phyloP scores from a whole-genome alignment of 192 early-diverging fungal species.

The Rhizophagus clarus region DNA sequence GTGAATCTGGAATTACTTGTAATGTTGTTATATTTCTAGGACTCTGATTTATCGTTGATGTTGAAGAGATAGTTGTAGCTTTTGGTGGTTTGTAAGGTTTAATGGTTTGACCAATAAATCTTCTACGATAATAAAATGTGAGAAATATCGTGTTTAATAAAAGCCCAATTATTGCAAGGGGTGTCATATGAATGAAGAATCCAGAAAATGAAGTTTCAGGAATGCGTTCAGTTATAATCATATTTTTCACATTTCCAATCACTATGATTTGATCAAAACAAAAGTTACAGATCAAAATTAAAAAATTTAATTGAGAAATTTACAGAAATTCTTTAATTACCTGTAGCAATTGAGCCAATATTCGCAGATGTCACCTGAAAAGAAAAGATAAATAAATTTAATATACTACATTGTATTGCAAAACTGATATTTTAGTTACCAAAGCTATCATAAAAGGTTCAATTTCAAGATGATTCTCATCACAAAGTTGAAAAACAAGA shows the following conservation, averaged over 20 bases:
- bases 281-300: background rate
- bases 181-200: background rate
- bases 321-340: background rate
- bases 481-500: background rate
- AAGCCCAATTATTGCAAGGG: background rate
- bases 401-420: background rate
- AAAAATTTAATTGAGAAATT: background rate
- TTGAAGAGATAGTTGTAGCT: background rate
- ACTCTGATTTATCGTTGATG: background rate
- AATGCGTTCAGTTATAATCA: background rate
- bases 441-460: background rate
- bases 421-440: background rate
- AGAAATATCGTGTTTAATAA: slow-evolving; percentile 1
- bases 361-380: slow-evolving; percentile 3
- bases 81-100: slow-evolving; percentile 2
- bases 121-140: slow-evolving; percentile 1
- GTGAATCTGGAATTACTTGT: background rate
- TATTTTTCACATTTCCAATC: background rate
- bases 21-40: background rate
- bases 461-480: background rate
- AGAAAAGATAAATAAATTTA: background rate
- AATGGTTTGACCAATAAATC: background rate
- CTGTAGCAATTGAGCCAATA: slow-evolving; percentile 7
- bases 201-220: background rate
- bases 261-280: background rate